Evolutionary conservation across 2,329 filamentous ascomycete genomes (phyloP).

Genomic region (Colletotrichum endophyticum): DNA sequence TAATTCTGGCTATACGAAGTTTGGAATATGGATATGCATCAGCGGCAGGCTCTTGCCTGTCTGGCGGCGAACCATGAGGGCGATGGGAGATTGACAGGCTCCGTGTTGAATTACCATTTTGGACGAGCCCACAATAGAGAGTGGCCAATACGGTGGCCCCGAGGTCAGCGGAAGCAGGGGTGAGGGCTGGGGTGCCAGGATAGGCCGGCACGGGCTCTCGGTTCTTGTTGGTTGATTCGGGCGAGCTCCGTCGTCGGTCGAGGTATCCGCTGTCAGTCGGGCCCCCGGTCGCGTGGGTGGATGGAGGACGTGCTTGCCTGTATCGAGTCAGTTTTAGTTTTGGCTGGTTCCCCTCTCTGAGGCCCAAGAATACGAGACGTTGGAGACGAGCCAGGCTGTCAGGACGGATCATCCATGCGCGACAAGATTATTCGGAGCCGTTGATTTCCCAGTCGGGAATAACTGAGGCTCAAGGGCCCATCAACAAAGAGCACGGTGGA

Average conservation of each 20-base stretch:
- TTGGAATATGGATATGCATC: slow-evolving; percentile 22
- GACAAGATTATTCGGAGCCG: slow-evolving; percentile 12
- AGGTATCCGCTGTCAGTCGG: slow-evolving; percentile 18
- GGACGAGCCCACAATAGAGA: slow-evolving; percentile 8
- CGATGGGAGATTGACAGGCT: slow-evolving; percentile 17
- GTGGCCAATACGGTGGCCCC: slow-evolving; percentile 17
- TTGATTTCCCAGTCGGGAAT: slow-evolving; percentile 8
- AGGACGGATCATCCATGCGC: slow-evolving; percentile 14
- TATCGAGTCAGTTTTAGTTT: slow-evolving; percentile 19
- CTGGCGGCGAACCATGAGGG: slow-evolving; percentile 16
- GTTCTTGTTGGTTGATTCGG: slow-evolving; percentile 17
- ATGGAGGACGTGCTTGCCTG: slow-evolving; percentile 9
- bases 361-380: slow-evolving; percentile 14
- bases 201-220: slow-evolving; percentile 1
- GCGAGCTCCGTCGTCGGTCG: slow-evolving; percentile 17
- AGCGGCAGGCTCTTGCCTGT: slow-evolving; percentile 14
- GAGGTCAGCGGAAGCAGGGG: neutral
- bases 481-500: neutral
- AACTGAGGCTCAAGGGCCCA: slow-evolving; percentile 12
- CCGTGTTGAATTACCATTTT: slow-evolving; percentile 16
- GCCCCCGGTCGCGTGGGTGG: neutral
- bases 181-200: neutral
- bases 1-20: slow-evolving; percentile 22
- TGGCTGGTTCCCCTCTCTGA: neutral
- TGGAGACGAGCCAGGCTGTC: slow-evolving; percentile 12